Conservation (phyloP, 2,329 filamentous ascomycete species). For the Penicillium concentricum region DNA sequence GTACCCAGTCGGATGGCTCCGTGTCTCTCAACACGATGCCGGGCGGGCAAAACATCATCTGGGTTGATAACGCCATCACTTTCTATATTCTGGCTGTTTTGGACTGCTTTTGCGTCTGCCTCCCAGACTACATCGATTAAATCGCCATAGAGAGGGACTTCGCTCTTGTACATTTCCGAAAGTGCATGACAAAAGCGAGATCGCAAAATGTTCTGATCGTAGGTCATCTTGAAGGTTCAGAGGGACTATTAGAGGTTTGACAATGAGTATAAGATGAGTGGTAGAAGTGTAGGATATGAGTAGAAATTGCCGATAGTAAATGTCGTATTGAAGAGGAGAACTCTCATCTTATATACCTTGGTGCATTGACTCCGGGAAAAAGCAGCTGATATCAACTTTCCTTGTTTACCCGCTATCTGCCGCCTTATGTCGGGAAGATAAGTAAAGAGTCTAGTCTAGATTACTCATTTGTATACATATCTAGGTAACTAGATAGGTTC, state of each 20-base stretch:
- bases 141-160: not conserved
- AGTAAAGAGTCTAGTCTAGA: not conserved
- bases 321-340: not conserved
- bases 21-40: not conserved
- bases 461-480: no score
- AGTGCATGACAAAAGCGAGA: not conserved
- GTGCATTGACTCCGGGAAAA: not conserved
- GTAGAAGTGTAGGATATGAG: not conserved
- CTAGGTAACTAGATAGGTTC: no score
- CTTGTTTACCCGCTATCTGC: conserved; percentile 17
- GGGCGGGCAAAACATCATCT: conserved; percentile 19
- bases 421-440: conserved; percentile 5
- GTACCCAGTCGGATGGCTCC: not conserved
- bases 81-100: conserved; percentile 7
- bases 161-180: not conserved
- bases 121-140: not conserved
- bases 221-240: not conserved
- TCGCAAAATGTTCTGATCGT: not conserved
- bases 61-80: conserved; percentile 13
- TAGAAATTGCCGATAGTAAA: not conserved
- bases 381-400: conserved; percentile 1
- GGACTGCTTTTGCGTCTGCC: not conserved
- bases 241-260: not conserved
- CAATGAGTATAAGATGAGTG: not conserved
- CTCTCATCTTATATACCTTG: not conserved